Percentiles rank a stretch among this genome's conserved stretches.
phyloP scores from a whole-genome alignment of 805 yeast species.

The Myxozyma kluyveri region DNA sequence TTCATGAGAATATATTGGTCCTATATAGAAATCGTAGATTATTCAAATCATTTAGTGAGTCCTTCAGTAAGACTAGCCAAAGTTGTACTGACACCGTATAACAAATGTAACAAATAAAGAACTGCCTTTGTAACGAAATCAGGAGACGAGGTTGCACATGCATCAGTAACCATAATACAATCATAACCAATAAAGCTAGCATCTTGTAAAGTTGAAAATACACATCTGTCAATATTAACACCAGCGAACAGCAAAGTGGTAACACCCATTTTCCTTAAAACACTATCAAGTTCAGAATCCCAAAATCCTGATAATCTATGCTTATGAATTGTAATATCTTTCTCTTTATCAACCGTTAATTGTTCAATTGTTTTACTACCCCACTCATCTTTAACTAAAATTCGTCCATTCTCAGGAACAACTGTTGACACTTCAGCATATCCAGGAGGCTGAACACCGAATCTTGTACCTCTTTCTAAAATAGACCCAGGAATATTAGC shows the following conservation, averaged over 20 bases:
- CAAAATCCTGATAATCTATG: constrained; percentile 26
- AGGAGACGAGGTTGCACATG: constrained; percentile 27
- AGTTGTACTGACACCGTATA: constrained; percentile 21
- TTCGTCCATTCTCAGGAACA: constrained; percentile 12
- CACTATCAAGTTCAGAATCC: constrained; percentile 23
- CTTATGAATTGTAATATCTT: constrained; percentile 19
- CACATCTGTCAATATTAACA: constrained; percentile 27
- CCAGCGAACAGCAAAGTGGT: constrained; percentile 24
- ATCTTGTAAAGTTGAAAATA: constrained; percentile 25
- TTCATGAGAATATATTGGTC: not conserved
- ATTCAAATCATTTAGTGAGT: not conserved
- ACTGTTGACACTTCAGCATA: constrained; percentile 18
- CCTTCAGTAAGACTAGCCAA: constrained; percentile 7
- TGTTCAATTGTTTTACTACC: constrained; percentile 21
- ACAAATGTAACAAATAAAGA: constrained; percentile 16
- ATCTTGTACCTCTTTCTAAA: constrained; percentile 12
- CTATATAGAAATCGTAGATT: not conserved
- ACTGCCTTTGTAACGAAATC: constrained; percentile 22
- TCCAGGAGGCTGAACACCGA: constrained; percentile 20
- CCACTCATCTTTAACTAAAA: constrained; percentile 23
- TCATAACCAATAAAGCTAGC: constrained; percentile 26
- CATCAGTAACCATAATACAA: constrained; percentile 26
- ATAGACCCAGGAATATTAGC: constrained; percentile 21
- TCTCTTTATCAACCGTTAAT: constrained; percentile 11
- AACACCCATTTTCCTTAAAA: constrained; percentile 15